Conservation (phyloP, 2,329 filamentous ascomycete genomes). For the Balansia obtecta region DNA sequence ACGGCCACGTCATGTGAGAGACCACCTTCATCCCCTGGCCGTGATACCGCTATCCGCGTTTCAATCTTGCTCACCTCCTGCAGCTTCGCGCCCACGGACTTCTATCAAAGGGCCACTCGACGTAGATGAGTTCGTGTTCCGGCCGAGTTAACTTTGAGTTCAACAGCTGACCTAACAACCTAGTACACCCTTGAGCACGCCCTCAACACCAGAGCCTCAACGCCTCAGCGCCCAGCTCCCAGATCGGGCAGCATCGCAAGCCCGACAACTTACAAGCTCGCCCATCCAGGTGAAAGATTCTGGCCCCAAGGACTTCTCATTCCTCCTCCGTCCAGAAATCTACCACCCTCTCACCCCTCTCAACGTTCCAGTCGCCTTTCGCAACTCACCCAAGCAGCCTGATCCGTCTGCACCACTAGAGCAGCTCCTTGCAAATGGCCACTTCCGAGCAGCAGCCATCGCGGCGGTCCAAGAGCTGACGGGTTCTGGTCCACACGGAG, state of each 20-base stretch:
- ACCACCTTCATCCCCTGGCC: background rate
- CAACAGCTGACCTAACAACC: background rate
- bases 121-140: slow-evolving; percentile 6
- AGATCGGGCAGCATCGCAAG: slow-evolving; percentile 9
- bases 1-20: background rate
- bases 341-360: slow-evolving; percentile 68
- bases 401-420: slow-evolving; percentile 50
- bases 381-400: slow-evolving; percentile 53
- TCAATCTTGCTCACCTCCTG: background rate
- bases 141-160: background rate
- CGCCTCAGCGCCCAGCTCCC: slow-evolving; percentile 8
- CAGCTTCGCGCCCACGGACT: slow-evolving; percentile 9
- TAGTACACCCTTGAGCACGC: slow-evolving; percentile 5
- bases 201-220: slow-evolving; percentile 6
- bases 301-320: slow-evolving; percentile 58
- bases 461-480: slow-evolving; percentile 50
- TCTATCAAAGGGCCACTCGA: slow-evolving; percentile 8
- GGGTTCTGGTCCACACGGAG: slow-evolving; percentile 30
- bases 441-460: slow-evolving; percentile 70
- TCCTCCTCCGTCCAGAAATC: slow-evolving; percentile 65
- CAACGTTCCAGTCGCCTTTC: slow-evolving; percentile 51
- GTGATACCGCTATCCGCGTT: background rate
- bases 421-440: slow-evolving; percentile 55
- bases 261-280: slow-evolving; percentile 11
- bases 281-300: slow-evolving; percentile 19